Evolutionary conservation across 805 yeast genomes (phyloP).

Genomic region (Starmera pachycereana): DNA sequence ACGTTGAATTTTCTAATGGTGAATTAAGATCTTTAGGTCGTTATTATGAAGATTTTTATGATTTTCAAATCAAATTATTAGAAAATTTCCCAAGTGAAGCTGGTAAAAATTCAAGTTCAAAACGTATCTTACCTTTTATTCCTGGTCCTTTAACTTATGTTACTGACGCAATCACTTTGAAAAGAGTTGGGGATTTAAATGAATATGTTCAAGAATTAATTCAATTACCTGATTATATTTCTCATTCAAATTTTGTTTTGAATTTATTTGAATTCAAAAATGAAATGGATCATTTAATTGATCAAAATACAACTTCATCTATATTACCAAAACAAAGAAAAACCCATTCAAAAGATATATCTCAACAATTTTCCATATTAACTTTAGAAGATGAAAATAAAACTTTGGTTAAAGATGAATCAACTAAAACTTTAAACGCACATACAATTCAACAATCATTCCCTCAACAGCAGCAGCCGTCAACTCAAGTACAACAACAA

Average conservation of each 20-base stretch:
- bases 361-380: slow-evolving; percentile 1
- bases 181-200: slow-evolving; percentile 44
- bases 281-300: slow-evolving; percentile 22
- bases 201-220: slow-evolving; percentile 50
- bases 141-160: slow-evolving; percentile 95
- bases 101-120: slow-evolving; percentile 65
- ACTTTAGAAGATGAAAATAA: slow-evolving; percentile 21
- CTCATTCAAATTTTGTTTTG: slow-evolving; percentile 57
- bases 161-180: slow-evolving; percentile 58
- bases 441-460: not conserved
- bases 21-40: slow-evolving; percentile 64
- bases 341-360: slow-evolving; percentile 2
- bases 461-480: not conserved
- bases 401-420: slow-evolving; percentile 18
- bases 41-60: slow-evolving; percentile 92
- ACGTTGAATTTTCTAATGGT: slow-evolving; percentile 61
- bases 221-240: slow-evolving; percentile 65
- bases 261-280: slow-evolving; percentile 52
- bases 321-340: slow-evolving; percentile 1
- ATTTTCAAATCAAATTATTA: slow-evolving; percentile 74
- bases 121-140: slow-evolving; percentile 81
- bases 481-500: slow-evolving; percentile 2
- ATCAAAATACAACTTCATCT: slow-evolving; percentile 1
- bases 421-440: slow-evolving; percentile 12
- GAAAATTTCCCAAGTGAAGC: slow-evolving; percentile 89